Evolutionary conservation across 2,329 filamentous ascomycete genomes (phyloP).

Genomic region (Neoarthrinium moseri): DNA sequence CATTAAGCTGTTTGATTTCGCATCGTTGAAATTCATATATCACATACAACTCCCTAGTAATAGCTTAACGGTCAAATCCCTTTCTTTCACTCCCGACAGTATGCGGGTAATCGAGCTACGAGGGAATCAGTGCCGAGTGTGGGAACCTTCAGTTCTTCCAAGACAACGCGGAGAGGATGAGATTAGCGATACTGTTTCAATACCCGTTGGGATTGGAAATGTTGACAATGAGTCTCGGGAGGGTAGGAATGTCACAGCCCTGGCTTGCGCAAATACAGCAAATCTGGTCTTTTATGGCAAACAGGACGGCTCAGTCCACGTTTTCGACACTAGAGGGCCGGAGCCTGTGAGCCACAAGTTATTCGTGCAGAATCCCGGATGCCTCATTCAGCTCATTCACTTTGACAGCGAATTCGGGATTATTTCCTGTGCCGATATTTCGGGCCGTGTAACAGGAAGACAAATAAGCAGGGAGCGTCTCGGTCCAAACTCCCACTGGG

Average conservation of each 20-base stretch:
- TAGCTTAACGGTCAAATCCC: no score
- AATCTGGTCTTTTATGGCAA: background rate
- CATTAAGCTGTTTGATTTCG: no score
- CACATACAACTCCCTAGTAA: no score
- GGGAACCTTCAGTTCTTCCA: no score
- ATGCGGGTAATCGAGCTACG: no score
- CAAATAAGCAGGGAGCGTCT: background rate
- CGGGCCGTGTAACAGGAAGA: background rate
- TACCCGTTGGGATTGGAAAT: background rate
- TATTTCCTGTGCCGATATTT: background rate
- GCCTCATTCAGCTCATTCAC: background rate
- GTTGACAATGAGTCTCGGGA: background rate
- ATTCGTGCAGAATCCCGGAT: background rate
- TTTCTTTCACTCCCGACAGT: no score
- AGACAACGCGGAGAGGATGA: no score
- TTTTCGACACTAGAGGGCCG: background rate
- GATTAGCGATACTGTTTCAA: no score
- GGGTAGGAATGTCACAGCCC: background rate
- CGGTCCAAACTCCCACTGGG: background rate
- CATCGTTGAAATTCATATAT: no score
- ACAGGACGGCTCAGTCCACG: background rate
- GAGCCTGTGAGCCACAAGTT: background rate
- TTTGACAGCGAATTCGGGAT: background rate
- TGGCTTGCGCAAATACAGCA: background rate
- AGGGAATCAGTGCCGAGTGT: no score